Evolutionary conservation across 148 eudicot species (phyloP).

Genomic region (Amaranthus cruentus): DNA sequence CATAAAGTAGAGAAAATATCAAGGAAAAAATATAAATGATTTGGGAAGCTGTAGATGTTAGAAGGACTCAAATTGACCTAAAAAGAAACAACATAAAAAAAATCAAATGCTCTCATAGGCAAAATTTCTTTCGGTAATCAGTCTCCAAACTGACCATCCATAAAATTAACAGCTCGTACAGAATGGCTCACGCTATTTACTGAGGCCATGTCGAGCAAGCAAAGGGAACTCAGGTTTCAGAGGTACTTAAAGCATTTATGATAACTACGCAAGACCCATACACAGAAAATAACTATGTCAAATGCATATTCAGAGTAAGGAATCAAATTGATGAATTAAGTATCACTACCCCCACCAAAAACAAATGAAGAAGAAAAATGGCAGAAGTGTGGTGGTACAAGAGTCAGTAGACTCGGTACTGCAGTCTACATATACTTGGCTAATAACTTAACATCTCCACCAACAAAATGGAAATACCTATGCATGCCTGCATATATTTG

Average conservation of each 20-base stretch:
- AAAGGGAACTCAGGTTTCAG: constrained; percentile 5
- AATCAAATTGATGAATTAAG: too few relatives aligned
- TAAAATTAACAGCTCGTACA: background rate
- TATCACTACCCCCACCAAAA: too few relatives aligned
- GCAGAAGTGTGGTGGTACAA: background rate
- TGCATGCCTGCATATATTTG: background rate
- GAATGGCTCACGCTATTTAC: background rate
- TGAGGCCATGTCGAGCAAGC: background rate
- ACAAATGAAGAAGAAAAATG: background rate
- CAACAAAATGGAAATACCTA: background rate
- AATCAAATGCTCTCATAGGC: background rate
- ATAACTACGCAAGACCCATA: too few relatives aligned
- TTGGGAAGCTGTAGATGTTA: background rate
- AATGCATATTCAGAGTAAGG: too few relatives aligned
- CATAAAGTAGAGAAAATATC: constrained; percentile 12
- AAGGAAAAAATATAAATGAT: background rate
- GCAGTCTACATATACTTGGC: background rate
- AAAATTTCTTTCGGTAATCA: background rate
- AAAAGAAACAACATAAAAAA: background rate
- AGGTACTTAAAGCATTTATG: background rate
- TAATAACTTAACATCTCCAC: background rate
- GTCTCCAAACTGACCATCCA: background rate
- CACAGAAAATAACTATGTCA: too few relatives aligned
- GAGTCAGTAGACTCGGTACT: background rate
- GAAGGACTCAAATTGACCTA: background rate